Base-by-base conservation (phyloP, 768 basidiomycete species). In the Leccinum broughii region DNA sequence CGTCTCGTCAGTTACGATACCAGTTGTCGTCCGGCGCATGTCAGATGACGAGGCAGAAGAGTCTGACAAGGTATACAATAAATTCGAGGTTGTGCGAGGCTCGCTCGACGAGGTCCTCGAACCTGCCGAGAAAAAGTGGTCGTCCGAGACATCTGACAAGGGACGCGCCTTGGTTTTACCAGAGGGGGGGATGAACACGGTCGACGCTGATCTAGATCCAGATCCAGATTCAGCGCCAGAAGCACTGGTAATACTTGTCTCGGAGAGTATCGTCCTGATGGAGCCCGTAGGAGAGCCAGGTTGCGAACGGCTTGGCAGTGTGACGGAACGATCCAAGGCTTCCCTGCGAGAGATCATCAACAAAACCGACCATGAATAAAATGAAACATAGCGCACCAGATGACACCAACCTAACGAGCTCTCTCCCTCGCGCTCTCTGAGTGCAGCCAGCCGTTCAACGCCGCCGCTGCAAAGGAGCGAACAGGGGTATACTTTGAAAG, bases 401-500 rank as follows among this genome's bases (percentile, higher is more conserved):
- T 83, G 6, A 92, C 84, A 67, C 90, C 91, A 14, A 95, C 92
- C 95, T 94, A 97, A 72, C 88, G 85, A 55, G 93, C 88, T 65
- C 94, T 80, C 71, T 95, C 91, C 60, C 90, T 73, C 8, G 93
- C 82, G 64, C 91, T 94, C 70, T 95, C 94, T 26, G 26, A 26
- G 26, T 20, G 92, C 88, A 5, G 88, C 94, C 26, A 97, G 72
- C 8, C 95, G 76, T 71, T 97, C 95, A 2, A 94, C 86, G 1
- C 95, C 94, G 71, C 96, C 95, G 11, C 84, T 82, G 70, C 96
- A 97, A 37, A 94, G 70, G 78, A 97, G 83, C 71, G 94, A 93
- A 58, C 92, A 92, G 3, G 66, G 63, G 57, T 75, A 73, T 58
- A 61, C 66, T 46, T 41, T 59, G 54, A 58, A n/a, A 24, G 64